Base-by-base conservation (phyloP, 164 flowering plant genomes). In the Berberis vulgaris region DNA sequence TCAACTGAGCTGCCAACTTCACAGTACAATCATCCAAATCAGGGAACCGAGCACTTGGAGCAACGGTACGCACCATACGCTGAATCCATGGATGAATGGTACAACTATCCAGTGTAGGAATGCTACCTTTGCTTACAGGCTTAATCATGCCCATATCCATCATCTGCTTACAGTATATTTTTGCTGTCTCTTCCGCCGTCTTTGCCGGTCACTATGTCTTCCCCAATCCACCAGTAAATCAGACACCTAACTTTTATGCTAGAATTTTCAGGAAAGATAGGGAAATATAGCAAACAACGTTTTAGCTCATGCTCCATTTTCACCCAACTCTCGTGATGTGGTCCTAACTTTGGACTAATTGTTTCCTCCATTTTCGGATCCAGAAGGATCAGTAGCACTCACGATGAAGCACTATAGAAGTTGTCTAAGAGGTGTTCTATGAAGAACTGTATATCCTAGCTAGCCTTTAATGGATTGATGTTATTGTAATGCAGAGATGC, bases 191-290 rank as follows among this genome's bases (percentile, higher is more conserved):
- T 26, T 74, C 72, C 1, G 57, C 43, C 63, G 1, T 3, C 50
- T 1, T 8, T 61, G 0, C 38, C 9, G 12, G 38, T 2, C 7
- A 77, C 59, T 2, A 74, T 60, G 3, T 74, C 79, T 69, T 80
- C 81, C 7, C 77, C 80, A 39, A 79, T 67, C 85, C 83, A 82
- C 81, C 83, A 79, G 43, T 76, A 67, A 6, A 74, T 50, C 57
- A 79, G 57, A 1, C 57, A 42, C 64, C 73, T 79, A 69, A 66
- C 76, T 67, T 69, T 72, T 9, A 82, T 62, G 1, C 60, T 57
- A 1, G 39, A 45, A 38, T 69, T 67, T 38, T 70, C 71, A 0
- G 86, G 82, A 59, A 82, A 79, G 11, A 78, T 62, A 10, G 78
- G 61, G 52, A 82, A 75, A 44, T 77, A 76, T 7, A 78, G 53